phyloP scores from a whole-genome alignment of 345 rosid species.

The Salix suchowensis region DNA sequence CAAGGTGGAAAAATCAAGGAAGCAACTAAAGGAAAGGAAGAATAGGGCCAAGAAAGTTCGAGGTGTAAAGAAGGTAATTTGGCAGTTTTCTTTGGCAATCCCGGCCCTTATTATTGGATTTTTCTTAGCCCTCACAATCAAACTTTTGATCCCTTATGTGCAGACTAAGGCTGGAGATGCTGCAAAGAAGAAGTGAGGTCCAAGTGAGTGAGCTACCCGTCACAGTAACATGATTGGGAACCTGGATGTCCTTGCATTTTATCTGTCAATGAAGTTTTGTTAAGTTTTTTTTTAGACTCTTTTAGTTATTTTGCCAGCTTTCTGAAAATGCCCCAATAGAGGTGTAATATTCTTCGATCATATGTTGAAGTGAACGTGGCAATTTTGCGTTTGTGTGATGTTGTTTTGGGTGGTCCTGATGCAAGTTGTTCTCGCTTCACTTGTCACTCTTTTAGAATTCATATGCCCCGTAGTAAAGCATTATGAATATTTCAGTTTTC shows the following conservation, averaged over 20 bases:
- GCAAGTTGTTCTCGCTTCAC: background rate
- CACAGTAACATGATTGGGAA: background rate
- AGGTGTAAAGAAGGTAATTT: slow-evolving; percentile 26
- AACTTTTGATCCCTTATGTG: background rate
- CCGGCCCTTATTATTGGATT: background rate
- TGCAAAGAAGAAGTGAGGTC: slow-evolving; percentile 35
- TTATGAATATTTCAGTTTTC: background rate
- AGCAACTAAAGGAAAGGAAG: slow-evolving; percentile 35
- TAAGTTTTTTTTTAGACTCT: background rate
- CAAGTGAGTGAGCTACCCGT: background rate
- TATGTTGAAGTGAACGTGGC: background rate
- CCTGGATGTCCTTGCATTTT: background rate
- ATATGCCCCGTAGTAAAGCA: background rate
- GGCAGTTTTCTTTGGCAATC: background rate
- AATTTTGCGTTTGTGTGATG: background rate
- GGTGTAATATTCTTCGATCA: background rate
- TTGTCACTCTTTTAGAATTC: background rate
- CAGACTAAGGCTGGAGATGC: slow-evolving; percentile 42
- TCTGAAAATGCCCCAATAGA: background rate
- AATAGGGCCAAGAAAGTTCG: slow-evolving; percentile 27
- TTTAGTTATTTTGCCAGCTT: background rate
- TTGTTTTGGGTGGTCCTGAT: background rate
- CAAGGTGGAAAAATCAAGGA: slow-evolving; percentile 31
- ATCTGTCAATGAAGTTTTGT: background rate
- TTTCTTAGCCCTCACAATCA: background rate